A percentile compares a stretch with the other conserved stretches of the same genome.
Evolutionary conservation across 1,284 basidiomycete genomes (phyloP).

Genomic region (Inonotus obliquus): DNA sequence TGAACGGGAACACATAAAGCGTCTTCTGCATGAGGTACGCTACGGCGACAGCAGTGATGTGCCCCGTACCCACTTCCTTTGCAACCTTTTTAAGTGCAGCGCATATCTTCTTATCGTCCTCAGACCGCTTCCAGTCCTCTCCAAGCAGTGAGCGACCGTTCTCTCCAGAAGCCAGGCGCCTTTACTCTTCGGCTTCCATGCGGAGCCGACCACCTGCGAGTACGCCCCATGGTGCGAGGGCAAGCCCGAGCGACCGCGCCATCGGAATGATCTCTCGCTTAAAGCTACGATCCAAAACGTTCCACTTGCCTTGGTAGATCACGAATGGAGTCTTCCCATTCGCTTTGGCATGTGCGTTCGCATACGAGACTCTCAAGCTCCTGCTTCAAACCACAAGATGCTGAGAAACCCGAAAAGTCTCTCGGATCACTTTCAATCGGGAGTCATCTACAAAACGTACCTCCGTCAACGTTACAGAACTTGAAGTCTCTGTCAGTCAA

Average conservation of each 20-base stretch:
- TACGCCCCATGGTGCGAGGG: conserved; percentile 48
- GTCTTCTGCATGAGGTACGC: too few species aligned
- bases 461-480: too few species aligned
- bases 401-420: too few species aligned
- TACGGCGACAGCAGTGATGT: conserved; percentile 30
- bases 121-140: conserved; percentile 37
- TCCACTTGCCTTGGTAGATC: conserved; percentile 52
- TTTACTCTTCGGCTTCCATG: conserved; percentile 43
- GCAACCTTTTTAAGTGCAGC: conserved; percentile 45
- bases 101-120: conserved; percentile 36
- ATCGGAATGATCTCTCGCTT: conserved; percentile 55
- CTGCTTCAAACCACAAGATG: too few species aligned
- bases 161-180: conserved; percentile 37
- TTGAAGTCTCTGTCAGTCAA: too few species aligned
- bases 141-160: conserved; percentile 32
- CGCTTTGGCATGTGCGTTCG: conserved; percentile 39
- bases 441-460: too few species aligned
- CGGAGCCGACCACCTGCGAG: conserved; percentile 45
- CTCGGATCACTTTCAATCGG: too few species aligned
- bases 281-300: conserved; percentile 42
- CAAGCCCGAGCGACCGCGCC: conserved; percentile 43
- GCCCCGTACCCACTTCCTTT: conserved; percentile 28
- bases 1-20: conserved; percentile 45
- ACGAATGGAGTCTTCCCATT: conserved; percentile 45
- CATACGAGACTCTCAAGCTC: conserved; percentile 37